phyloP scores from a whole-genome alignment of 768 basidiomycete genomes.

The Asterophora parasitica region DNA sequence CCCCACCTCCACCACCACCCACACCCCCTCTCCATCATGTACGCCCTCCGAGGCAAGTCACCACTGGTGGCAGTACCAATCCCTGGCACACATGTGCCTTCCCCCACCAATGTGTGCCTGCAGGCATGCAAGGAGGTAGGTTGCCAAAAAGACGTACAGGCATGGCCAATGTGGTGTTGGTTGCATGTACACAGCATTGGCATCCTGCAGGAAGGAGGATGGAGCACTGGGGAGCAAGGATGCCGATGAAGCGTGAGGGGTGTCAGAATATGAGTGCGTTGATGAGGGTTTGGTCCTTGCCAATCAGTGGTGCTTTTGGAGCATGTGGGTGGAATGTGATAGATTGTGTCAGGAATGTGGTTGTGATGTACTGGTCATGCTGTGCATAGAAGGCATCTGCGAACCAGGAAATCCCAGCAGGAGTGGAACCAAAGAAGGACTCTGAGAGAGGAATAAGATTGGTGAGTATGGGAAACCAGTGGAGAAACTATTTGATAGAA shows the following conservation, averaged over 20 bases:
- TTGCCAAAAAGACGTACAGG: too few species aligned
- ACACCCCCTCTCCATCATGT: slow-evolving; percentile 15
- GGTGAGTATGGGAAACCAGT: too few species aligned
- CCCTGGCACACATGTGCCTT: slow-evolving; percentile 28
- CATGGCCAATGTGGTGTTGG: too few species aligned
- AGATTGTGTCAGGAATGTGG: slow-evolving; percentile 24
- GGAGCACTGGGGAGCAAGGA: slow-evolving; percentile 23
- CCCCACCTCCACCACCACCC: too few species aligned
- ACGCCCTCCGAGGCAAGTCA: slow-evolving; percentile 31
- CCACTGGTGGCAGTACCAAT: slow-evolving; percentile 50
- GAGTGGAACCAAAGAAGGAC: slow-evolving; percentile 53
- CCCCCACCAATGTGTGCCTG: neutral
- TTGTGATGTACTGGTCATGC: slow-evolving; percentile 45
- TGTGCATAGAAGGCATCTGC: slow-evolving; percentile 40
- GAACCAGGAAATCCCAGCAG: slow-evolving; percentile 42
- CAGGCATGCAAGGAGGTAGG: too few species aligned
- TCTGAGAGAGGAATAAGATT: slow-evolving; percentile 26
- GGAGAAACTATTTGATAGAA: too few species aligned
- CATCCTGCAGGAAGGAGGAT: neutral
- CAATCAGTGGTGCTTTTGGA: slow-evolving; percentile 25
- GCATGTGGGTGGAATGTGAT: neutral
- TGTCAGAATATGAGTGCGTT: slow-evolving; percentile 42
- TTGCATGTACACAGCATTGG: too few species aligned
- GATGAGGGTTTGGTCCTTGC: slow-evolving; percentile 54
- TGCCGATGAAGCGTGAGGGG: slow-evolving; percentile 40